Evolutionary conservation across 2,329 filamentous ascomycete genomes (phyloP).

Genomic region (Alternaria dauci): DNA sequence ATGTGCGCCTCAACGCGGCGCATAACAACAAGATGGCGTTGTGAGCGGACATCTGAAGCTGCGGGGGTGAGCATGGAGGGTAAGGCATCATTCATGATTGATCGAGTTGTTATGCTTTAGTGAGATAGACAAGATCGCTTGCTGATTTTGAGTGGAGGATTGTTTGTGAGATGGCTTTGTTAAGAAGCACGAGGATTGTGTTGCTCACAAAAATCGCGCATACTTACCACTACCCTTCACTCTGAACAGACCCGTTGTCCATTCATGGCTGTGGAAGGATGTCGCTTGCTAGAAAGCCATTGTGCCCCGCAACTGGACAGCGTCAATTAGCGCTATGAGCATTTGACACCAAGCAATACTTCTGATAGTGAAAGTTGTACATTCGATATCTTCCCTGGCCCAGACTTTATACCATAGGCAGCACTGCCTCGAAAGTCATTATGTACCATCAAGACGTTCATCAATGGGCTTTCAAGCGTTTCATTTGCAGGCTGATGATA

Average conservation of each 20-base stretch:
- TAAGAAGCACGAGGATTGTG: not conserved
- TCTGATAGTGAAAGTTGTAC: not conserved
- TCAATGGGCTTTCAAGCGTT: no score
- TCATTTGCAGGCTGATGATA: no score
- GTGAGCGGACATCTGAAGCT: conserved; percentile 1
- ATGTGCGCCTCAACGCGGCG: conserved; percentile 1
- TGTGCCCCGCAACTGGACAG: not conserved
- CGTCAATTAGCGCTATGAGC: not conserved
- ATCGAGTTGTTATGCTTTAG: not conserved
- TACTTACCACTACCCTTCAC: not conserved
- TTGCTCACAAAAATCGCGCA: not conserved
- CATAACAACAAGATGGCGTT: conserved; percentile 11
- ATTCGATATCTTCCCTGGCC: not conserved
- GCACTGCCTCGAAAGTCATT: not conserved
- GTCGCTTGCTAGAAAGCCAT: not conserved
- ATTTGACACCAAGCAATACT: not conserved
- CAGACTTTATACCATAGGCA: not conserved
- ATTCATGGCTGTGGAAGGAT: not conserved
- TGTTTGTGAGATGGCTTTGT: not conserved
- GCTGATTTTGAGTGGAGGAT: not conserved
- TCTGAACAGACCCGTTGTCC: not conserved
- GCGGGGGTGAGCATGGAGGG: conserved; percentile 5
- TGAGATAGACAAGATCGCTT: not conserved
- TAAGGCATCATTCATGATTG: not conserved
- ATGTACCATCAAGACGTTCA: not conserved